Conservation (phyloP, 345 rosid species). For the Punica granatum region DNA sequence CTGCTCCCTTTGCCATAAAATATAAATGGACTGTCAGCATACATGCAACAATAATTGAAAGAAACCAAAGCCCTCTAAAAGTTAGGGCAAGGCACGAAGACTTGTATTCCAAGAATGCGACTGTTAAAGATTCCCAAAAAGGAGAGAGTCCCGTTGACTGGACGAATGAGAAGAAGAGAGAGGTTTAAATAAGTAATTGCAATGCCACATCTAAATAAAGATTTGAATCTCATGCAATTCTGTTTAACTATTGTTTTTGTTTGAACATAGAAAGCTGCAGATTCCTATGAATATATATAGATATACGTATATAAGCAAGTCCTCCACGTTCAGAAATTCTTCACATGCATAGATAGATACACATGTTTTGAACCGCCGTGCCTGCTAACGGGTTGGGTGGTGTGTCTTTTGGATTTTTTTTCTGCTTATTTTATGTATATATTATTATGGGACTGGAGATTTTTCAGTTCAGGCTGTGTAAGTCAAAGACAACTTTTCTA, state of each 20-base stretch:
- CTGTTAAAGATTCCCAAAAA: constrained; percentile 1
- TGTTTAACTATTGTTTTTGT: background rate
- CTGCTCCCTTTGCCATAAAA: no score
- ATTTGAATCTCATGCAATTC: background rate
- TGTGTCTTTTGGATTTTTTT: background rate
- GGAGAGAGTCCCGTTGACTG: background rate
- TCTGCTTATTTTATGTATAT: background rate
- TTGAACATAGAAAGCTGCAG: background rate
- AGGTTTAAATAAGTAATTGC: no score
- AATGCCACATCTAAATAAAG: background rate
- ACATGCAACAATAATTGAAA: background rate
- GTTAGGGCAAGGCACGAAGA: background rate
- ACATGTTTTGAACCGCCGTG: background rate
- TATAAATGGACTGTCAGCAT: background rate
- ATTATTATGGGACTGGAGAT: background rate
- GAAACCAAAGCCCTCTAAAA: background rate
- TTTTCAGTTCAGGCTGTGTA: background rate
- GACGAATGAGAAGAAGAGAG: background rate
- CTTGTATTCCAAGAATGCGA: constrained; percentile 4
- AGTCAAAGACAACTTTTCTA: background rate
- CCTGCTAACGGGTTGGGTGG: background rate
- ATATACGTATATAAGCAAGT: background rate
- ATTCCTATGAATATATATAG: background rate
- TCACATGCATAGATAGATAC: constrained; percentile 1
- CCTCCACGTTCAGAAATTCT: constrained; percentile 1